Percentiles rank a stretch among this genome's conserved stretches.
Conservation (phyloP, 2,329 filamentous ascomycete genomes). For the Cordyceps farinosa region DNA sequence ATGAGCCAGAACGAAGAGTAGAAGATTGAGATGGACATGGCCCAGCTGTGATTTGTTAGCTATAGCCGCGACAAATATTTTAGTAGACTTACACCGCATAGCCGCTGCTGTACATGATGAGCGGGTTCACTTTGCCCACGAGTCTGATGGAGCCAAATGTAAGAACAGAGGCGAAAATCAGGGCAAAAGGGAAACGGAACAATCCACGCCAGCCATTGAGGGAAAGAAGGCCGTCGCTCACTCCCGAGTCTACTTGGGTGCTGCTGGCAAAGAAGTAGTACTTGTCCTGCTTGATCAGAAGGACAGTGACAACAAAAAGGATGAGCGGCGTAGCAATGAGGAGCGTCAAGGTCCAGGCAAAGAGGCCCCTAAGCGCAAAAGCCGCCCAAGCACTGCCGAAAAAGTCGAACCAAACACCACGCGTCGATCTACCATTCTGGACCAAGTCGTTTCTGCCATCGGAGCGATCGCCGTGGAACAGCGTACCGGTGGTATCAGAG, state of each 20-base stretch:
- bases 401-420: slow-evolving; percentile 90
- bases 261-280: slow-evolving; percentile 79
- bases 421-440: slow-evolving; percentile 61
- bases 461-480: slow-evolving; percentile 59
- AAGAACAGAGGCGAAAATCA: slow-evolving; percentile 64
- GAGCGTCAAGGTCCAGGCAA: slow-evolving; percentile 80
- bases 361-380: slow-evolving; percentile 76
- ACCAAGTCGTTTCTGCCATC: slow-evolving; percentile 58
- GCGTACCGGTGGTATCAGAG: slow-evolving; percentile 62
- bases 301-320: slow-evolving; percentile 64
- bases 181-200: slow-evolving; percentile 76
- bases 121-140: slow-evolving; percentile 77
- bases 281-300: slow-evolving; percentile 70
- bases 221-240: slow-evolving; percentile 57
- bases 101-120: slow-evolving; percentile 84
- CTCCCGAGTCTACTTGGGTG: slow-evolving; percentile 51
- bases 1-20: slow-evolving; percentile 80
- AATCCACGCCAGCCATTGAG: slow-evolving; percentile 78
- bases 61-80: neutral
- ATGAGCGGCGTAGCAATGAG: slow-evolving; percentile 75
- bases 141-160: slow-evolving; percentile 71
- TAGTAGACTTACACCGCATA: slow-evolving; percentile 62
- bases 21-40: slow-evolving; percentile 79
- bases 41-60: slow-evolving; percentile 52
- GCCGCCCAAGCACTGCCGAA: slow-evolving; percentile 77